A percentile compares a stretch with the other conserved stretches of the same genome.
phyloP scores from a whole-genome alignment of 768 basidiomycete genomes.

The Mycena leptocephala region DNA sequence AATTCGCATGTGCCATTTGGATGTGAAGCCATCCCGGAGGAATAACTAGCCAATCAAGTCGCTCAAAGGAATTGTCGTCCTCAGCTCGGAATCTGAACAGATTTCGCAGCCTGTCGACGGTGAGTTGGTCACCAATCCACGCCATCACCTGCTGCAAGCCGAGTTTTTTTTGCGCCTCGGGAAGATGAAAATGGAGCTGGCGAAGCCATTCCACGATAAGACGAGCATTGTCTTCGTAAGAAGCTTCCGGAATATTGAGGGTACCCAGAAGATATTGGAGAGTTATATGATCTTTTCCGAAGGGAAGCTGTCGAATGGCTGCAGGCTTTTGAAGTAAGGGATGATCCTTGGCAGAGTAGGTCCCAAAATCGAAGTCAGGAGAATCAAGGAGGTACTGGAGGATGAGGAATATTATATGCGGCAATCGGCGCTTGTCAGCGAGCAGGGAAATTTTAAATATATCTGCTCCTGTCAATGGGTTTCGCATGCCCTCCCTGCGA shows the following conservation, averaged over 20 bases:
- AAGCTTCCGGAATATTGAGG: too few species aligned
- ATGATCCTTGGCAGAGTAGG: conserved; percentile 42
- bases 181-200: too few species aligned
- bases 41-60: conserved; percentile 52
- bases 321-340: conserved; percentile 31
- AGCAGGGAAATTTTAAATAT: conserved; percentile 38
- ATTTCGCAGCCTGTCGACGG: conserved; percentile 52
- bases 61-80: conserved; percentile 58
- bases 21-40: conserved; percentile 61
- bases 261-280: too few species aligned
- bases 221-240: too few species aligned
- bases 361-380: conserved; percentile 48
- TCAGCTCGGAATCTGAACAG: conserved; percentile 56
- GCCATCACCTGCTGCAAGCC: conserved; percentile 44
- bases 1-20: conserved; percentile 57
- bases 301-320: conserved; percentile 45
- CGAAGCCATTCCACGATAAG: too few species aligned
- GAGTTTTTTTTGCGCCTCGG: conserved; percentile 41
- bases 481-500: conserved; percentile 38
- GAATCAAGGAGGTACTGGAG: conserved; percentile 45
- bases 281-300: conserved; percentile 45
- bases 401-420: conserved; percentile 36
- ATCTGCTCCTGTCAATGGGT: conserved; percentile 41
- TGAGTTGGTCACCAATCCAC: conserved; percentile 57
- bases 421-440: conserved; percentile 31